These are phyloP conservation scores for Ilyonectria robusta DNA, from an alignment of 2,329 filamentous ascomycete species.

Conservation along the genomic window DNA sequence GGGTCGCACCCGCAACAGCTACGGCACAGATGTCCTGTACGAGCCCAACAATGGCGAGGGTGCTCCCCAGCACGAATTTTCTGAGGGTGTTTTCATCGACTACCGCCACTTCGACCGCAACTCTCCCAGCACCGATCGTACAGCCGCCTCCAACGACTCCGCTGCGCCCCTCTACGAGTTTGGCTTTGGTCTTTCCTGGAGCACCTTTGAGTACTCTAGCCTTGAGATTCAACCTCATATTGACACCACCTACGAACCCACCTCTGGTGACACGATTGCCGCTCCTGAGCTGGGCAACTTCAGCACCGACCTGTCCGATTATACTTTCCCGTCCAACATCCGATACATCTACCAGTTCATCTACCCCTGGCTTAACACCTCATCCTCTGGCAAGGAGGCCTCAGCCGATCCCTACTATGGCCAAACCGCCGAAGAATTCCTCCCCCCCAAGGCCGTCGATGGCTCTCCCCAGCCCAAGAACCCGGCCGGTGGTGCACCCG, in stretches of 20 bases:
- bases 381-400: slow-evolving; percentile 67
- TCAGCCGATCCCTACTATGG: slow-evolving; percentile 74
- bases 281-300: slow-evolving; percentile 77
- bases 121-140: slow-evolving; percentile 50
- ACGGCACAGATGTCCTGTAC: slow-evolving; percentile 77
- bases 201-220: slow-evolving; percentile 82
- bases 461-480: slow-evolving; percentile 69
- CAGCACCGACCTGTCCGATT: slow-evolving; percentile 74
- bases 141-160: slow-evolving; percentile 40
- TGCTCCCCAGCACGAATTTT: slow-evolving; percentile 81
- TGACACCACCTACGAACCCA: slow-evolving; percentile 69
- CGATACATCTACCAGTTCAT: slow-evolving; percentile 69
- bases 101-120: slow-evolving; percentile 75
- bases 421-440: slow-evolving; percentile 67
- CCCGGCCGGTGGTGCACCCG: slow-evolving; percentile 67
- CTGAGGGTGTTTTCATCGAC: slow-evolving; percentile 86
- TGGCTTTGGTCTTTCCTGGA: slow-evolving; percentile 85
- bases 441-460: slow-evolving; percentile 72
- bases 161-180: slow-evolving; percentile 82
- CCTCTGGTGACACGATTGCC: slow-evolving; percentile 71
- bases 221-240: slow-evolving; percentile 68
- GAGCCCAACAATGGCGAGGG: slow-evolving; percentile 76
- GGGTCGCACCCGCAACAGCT: slow-evolving; percentile 76
- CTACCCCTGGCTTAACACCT: slow-evolving; percentile 81
- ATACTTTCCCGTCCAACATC: slow-evolving; percentile 75